Percentiles rank a stretch among this genome's conserved stretches.
These are phyloP conservation scores for Heliamphora pulchella DNA, from an alignment of 179 eudicot species.

Conservation along the genomic window DNA sequence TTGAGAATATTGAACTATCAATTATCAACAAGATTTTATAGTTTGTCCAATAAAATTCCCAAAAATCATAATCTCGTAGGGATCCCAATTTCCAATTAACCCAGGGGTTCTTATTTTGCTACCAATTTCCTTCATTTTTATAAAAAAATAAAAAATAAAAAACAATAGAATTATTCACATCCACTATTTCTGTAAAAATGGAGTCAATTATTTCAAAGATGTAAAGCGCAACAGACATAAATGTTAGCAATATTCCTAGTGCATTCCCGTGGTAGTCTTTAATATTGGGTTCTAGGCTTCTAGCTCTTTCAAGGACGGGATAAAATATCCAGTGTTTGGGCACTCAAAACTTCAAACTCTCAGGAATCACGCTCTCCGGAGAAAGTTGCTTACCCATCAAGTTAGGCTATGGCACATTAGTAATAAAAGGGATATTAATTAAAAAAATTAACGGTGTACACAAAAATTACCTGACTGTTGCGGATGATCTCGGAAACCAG, in stretches of 20 bases:
- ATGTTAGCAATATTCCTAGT: not conserved
- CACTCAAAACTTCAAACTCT: not conserved
- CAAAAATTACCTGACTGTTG: conserved; percentile 52
- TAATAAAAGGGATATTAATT: not conserved
- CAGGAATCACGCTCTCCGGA: not conserved
- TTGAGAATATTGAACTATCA: too few relatives aligned
- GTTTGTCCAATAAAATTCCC: not conserved
- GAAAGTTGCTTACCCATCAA: not conserved
- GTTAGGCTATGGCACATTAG: not conserved
- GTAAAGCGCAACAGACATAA: not conserved
- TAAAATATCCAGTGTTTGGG: not conserved
- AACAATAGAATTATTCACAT: too few relatives aligned
- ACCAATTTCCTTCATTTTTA: not conserved
- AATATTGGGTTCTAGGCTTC: not conserved
- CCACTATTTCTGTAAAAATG: too few relatives aligned
- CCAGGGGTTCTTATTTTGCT: not conserved
- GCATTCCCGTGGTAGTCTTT: not conserved
- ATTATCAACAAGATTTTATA: too few relatives aligned
- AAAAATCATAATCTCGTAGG: not conserved
- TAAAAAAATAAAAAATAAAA: not conserved
- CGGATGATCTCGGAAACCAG: conserved; percentile 54
- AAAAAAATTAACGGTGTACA: not conserved
- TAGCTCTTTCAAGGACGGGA: not conserved
- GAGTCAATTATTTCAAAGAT: too few relatives aligned
- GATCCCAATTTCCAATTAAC: not conserved